phyloP scores from a whole-genome alignment of 23 red algal species.

The Gracilaria caudata region DNA sequence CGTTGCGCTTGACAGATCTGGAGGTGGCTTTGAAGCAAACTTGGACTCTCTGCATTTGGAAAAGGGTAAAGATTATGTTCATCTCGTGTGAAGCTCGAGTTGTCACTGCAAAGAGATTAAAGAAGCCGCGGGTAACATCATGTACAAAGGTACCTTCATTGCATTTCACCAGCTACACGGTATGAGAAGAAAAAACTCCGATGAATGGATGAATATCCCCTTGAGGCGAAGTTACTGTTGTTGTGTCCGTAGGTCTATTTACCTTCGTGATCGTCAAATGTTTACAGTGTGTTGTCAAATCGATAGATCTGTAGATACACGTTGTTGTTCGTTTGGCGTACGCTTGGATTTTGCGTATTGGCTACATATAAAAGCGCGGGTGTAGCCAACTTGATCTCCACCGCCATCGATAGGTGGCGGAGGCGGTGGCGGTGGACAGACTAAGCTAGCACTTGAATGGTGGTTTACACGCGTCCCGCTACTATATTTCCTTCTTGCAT shows the following conservation, averaged over 20 bases:
- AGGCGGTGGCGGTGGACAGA: too few species aligned
- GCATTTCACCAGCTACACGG: too few species aligned
- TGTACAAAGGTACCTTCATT: too few species aligned
- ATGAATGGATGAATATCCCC: too few species aligned
- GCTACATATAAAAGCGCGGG: background rate
- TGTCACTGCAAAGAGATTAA: background rate
- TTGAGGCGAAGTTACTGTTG: too few species aligned
- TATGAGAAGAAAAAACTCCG: too few species aligned
- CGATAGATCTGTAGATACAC: too few species aligned
- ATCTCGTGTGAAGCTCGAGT: conserved; percentile 21
- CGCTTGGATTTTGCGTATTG: conserved; percentile 13
- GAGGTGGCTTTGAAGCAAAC: conserved; percentile 44
- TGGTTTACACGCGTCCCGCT: conserved; percentile 23
- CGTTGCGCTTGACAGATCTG: conserved; percentile 56
- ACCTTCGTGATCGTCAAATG: too few species aligned
- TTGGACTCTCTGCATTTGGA: conserved; percentile 21
- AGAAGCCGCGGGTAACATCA: background rate
- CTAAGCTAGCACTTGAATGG: conserved; percentile 5
- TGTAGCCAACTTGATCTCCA: background rate
- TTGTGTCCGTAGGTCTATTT: too few species aligned
- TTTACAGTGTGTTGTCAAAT: too few species aligned
- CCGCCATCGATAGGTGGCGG: background rate
- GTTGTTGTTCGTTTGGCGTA: conserved; percentile 2
- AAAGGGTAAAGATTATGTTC: conserved; percentile 36
- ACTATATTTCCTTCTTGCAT: background rate